Evolutionary conservation across 2,329 filamentous ascomycete species (phyloP).

Genomic region (Remersonia thermophila): DNA sequence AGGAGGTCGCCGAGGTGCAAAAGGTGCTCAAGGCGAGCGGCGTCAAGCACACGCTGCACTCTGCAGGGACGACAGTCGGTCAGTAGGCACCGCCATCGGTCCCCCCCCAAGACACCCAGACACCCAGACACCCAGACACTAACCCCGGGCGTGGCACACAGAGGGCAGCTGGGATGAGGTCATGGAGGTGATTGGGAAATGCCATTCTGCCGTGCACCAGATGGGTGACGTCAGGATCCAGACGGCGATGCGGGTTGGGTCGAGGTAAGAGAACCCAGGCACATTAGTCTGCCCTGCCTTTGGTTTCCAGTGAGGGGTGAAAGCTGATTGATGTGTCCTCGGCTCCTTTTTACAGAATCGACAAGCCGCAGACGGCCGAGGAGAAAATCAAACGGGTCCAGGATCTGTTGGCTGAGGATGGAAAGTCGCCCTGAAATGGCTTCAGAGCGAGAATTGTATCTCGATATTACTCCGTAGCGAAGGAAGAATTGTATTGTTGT

Average conservation of each 20-base stretch:
- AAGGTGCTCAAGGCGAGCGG: slow-evolving; percentile 70
- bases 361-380: slow-evolving; percentile 70
- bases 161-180: slow-evolving; percentile 88
- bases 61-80: slow-evolving; percentile 87
- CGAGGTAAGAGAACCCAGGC: slow-evolving; percentile 43
- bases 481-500: no score
- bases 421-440: no score
- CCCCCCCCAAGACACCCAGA: neutral
- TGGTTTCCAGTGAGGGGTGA: no score
- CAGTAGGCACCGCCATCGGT: no score
- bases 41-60: slow-evolving; percentile 79
- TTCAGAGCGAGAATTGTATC: neutral
- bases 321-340: neutral
- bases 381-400: slow-evolving; percentile 62
- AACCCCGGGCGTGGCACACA: slow-evolving; percentile 23
- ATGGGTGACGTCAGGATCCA: slow-evolving; percentile 74
- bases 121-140: neutral
- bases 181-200: slow-evolving; percentile 74
- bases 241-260: slow-evolving; percentile 76
- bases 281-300: no score
- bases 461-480: neutral
- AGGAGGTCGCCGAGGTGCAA: slow-evolving; percentile 82
- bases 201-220: slow-evolving; percentile 64
- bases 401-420: slow-evolving; percentile 31
- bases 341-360: slow-evolving; percentile 43